phyloP scores from a whole-genome alignment of 2,329 filamentous ascomycete species.

The Fusarium humuli region DNA sequence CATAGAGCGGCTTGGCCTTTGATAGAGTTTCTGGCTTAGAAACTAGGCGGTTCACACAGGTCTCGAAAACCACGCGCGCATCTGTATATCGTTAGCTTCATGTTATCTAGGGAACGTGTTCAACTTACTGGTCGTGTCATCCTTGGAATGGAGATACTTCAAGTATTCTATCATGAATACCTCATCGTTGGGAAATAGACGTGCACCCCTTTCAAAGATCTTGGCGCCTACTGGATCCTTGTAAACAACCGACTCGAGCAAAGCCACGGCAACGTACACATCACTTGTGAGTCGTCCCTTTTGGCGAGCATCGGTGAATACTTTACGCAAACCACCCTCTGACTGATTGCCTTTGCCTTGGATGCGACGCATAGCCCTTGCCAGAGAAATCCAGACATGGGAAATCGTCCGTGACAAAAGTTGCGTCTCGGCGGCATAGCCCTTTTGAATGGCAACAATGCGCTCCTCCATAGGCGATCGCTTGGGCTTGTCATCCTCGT shows the following conservation, averaged over 20 bases:
- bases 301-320: constrained; percentile 90
- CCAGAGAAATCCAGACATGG: constrained; percentile 93
- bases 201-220: constrained; percentile 94
- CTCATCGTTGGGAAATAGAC: constrained; percentile 93
- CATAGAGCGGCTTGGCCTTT: constrained; percentile 86
- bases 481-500: constrained; percentile 55
- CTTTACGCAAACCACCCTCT: constrained; percentile 83
- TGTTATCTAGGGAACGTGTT: not conserved
- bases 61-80: constrained; percentile 95
- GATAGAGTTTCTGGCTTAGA: constrained; percentile 78
- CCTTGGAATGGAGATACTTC: constrained; percentile 91
- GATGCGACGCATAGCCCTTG: constrained; percentile 92
- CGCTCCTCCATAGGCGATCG: constrained; percentile 73
- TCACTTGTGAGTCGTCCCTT: constrained; percentile 91
- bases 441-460: constrained; percentile 70
- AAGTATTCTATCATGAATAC: constrained; percentile 94
- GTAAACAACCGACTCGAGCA: constrained; percentile 96
- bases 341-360: constrained; percentile 79
- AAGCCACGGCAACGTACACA: constrained; percentile 91
- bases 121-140: constrained; percentile 89
- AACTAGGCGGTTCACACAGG: constrained; percentile 84
- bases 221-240: constrained; percentile 92
- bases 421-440: constrained; percentile 78
- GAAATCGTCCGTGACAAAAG: constrained; percentile 87
- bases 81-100: constrained; percentile 63